Conservation (phyloP, 176 grass and related monocot species). For the Aegilops longissima region DNA sequence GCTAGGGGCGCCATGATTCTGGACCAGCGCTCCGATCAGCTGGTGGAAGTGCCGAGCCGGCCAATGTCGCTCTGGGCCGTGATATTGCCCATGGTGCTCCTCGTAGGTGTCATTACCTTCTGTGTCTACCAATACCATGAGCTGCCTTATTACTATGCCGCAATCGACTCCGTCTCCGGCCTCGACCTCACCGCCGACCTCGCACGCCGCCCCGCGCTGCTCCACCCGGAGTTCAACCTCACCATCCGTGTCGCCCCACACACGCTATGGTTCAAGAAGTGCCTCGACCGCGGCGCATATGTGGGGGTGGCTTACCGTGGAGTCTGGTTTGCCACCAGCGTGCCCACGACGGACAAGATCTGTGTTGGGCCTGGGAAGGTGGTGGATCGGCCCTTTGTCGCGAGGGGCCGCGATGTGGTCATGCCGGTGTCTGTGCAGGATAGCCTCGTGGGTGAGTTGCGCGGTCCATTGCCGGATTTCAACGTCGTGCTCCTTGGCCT, state of each 20-base stretch:
- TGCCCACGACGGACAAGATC: neutral
- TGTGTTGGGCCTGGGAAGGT: neutral
- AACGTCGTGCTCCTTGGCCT: neutral
- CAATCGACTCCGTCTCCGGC: constrained; percentile 11
- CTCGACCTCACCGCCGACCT: neutral
- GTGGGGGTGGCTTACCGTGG: neutral
- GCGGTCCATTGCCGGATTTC: neutral
- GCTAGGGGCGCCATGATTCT: too few relatives aligned
- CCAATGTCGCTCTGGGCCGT: too few relatives aligned
- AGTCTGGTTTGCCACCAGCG: neutral
- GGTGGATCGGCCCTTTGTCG: neutral
- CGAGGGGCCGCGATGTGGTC: neutral
- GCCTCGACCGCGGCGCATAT: neutral
- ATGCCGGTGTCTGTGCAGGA: neutral
- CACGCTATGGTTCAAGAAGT: neutral
- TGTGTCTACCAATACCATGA: neutral
- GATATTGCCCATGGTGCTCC: too few relatives aligned
- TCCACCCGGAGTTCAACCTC: neutral
- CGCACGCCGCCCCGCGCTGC: too few relatives aligned
- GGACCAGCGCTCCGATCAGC: too few relatives aligned
- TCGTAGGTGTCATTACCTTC: too few relatives aligned
- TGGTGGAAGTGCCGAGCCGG: too few relatives aligned
- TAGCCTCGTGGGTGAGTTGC: neutral
- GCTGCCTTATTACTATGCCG: neutral
- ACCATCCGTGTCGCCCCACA: neutral